Evolutionary conservation across 768 basidiomycete species (phyloP).

Genomic region (Lactarius quietus): DNA sequence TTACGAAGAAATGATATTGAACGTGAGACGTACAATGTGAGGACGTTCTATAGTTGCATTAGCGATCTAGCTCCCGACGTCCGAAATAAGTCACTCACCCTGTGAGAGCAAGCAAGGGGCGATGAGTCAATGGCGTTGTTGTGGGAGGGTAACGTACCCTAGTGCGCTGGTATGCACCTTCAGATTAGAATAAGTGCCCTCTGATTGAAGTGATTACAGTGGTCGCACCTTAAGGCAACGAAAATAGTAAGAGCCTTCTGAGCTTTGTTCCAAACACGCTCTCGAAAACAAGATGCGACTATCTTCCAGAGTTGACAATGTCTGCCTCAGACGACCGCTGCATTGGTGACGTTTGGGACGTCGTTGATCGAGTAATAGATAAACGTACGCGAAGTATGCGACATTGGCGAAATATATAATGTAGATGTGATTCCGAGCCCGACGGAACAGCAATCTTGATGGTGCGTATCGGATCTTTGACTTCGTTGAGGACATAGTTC

Average conservation of each 20-base stretch:
- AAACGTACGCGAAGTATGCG: conserved; percentile 50
- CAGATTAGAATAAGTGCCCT: background rate
- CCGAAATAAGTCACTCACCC: conserved; percentile 4
- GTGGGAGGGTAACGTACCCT: conserved; percentile 28
- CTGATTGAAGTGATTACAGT: background rate
- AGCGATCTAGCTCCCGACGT: background rate
- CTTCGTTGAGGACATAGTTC: conserved; percentile 59
- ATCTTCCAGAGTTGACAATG: conserved; percentile 47
- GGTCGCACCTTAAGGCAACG: conserved; percentile 49
- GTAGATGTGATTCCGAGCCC: conserved; percentile 51
- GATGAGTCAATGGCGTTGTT: background rate
- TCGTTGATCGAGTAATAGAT: background rate
- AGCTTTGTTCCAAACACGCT: conserved; percentile 55
- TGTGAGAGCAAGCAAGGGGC: background rate
- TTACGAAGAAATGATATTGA: background rate
- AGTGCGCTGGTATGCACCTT: conserved; percentile 33
- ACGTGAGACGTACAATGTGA: conserved; percentile 6
- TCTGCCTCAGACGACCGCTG: conserved; percentile 45
- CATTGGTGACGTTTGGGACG: background rate
- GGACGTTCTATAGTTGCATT: conserved; percentile 14
- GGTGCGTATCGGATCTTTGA: conserved; percentile 55
- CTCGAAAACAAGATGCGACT: conserved; percentile 56
- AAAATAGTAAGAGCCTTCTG: conserved; percentile 55
- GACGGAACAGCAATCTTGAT: conserved; percentile 59
- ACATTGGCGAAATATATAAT: conserved; percentile 54